Evolutionary conservation across 176 grass and related monocot species (phyloP).

Genomic region (Ananas comosus): DNA sequence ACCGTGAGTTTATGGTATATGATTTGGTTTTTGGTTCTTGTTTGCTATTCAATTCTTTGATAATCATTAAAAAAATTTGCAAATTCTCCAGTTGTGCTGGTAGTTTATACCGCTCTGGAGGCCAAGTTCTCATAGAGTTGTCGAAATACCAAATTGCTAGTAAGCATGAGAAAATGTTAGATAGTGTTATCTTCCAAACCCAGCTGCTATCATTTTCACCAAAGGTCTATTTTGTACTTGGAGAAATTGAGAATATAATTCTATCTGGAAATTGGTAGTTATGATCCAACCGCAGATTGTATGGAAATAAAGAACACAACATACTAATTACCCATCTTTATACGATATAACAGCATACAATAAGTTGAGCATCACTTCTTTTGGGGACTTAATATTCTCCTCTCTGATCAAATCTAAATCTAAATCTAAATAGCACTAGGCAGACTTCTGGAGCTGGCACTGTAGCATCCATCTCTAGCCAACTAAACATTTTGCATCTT

Average conservation of each 20-base stretch:
- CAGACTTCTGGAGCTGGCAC: too few species aligned
- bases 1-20: conserved; percentile 7
- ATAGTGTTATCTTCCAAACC: not conserved
- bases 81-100: not conserved
- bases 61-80: not conserved
- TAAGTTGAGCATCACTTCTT: too few species aligned
- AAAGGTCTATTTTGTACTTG: not conserved
- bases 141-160: not conserved
- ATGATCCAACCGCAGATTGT: not conserved
- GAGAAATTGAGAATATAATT: not conserved
- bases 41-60: conserved; percentile 6
- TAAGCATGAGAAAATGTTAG: not conserved
- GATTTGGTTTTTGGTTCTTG: conserved; percentile 13
- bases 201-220: not conserved
- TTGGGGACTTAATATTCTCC: too few species aligned
- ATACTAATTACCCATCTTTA: too few species aligned
- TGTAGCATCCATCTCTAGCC: too few species aligned
- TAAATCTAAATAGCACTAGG: too few species aligned
- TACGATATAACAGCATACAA: too few species aligned
- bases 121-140: not conserved
- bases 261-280: not conserved
- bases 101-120: not conserved
- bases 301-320: not conserved
- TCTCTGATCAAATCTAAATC: too few species aligned
- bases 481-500: too few species aligned